phyloP scores from a whole-genome alignment of 2,329 filamentous ascomycete species.

The Colletotrichum sp. region DNA sequence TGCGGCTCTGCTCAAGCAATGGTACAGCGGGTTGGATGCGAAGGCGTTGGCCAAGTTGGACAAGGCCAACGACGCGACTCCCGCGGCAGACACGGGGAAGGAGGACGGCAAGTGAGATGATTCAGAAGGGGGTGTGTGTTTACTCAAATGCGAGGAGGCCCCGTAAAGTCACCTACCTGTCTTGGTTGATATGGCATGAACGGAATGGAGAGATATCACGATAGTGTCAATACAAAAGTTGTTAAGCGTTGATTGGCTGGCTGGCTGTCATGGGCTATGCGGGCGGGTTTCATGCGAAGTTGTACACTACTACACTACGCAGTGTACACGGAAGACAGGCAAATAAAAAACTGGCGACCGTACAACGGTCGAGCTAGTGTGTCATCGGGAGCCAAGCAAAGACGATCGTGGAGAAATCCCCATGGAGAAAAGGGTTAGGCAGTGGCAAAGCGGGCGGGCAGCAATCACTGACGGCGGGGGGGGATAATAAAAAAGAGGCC shows the following conservation, averaged over 20 bases:
- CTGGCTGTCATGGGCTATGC: background rate
- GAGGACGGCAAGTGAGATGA: background rate
- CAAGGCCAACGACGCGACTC: slow-evolving; percentile 47
- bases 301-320: background rate
- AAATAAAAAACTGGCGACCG: background rate
- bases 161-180: background rate
- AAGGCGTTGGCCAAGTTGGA: slow-evolving; percentile 52
- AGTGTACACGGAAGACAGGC: background rate
- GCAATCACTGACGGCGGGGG: background rate
- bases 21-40: slow-evolving; percentile 54
- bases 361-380: background rate
- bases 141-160: background rate
- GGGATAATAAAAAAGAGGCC: background rate
- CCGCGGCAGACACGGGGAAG: slow-evolving; percentile 25
- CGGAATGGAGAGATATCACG: background rate
- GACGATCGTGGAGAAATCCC: slow-evolving; percentile 19
- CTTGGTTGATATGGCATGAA: background rate
- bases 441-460: background rate
- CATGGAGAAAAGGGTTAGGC: slow-evolving; percentile 10
- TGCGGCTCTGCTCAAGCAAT: slow-evolving; percentile 52
- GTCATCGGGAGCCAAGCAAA: slow-evolving; percentile 14
- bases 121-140: background rate
- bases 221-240: background rate
- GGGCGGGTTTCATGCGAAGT: background rate
- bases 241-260: background rate